Conservation (phyloP, 1,139 yeast genomes). For the Protomyces lactucae-debilis region DNA sequence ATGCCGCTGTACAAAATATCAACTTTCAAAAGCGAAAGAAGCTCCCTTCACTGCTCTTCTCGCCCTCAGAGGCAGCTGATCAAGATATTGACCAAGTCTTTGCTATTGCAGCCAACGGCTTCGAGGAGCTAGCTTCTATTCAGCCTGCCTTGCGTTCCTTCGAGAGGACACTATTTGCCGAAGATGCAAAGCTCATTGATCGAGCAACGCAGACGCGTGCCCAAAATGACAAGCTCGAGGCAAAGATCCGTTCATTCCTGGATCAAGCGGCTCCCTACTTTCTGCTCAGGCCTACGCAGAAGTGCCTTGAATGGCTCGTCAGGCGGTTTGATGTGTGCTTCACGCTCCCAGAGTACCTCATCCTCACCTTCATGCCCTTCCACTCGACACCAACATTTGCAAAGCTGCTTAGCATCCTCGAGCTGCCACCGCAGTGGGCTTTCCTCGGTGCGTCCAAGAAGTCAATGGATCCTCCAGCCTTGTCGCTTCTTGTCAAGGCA, state of each 20-base stretch:
- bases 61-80: slow-evolving; percentile 78
- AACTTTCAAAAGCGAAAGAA: slow-evolving; percentile 16
- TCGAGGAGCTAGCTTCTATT: slow-evolving; percentile 62
- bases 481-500: slow-evolving; percentile 63
- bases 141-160: slow-evolving; percentile 74
- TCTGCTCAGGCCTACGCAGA: slow-evolving; percentile 66
- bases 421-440: slow-evolving; percentile 58
- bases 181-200: slow-evolving; percentile 70
- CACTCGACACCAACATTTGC: slow-evolving; percentile 67
- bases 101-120: slow-evolving; percentile 67
- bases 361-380: slow-evolving; percentile 72
- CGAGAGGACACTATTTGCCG: slow-evolving; percentile 69
- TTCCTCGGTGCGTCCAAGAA: slow-evolving; percentile 70
- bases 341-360: slow-evolving; percentile 65
- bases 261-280: slow-evolving; percentile 71
- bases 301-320: slow-evolving; percentile 90
- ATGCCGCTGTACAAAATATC: slow-evolving; percentile 14
- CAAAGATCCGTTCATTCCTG: slow-evolving; percentile 68
- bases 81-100: slow-evolving; percentile 86
- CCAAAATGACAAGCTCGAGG: slow-evolving; percentile 65
- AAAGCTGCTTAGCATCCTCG: slow-evolving; percentile 66
- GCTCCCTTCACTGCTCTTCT: slow-evolving; percentile 64
- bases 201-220: slow-evolving; percentile 67
- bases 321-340: slow-evolving; percentile 77
- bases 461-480: slow-evolving; percentile 58